phyloP scores from a whole-genome alignment of 495 filamentous ascomycete species.

The Lichina pygmaea region DNA sequence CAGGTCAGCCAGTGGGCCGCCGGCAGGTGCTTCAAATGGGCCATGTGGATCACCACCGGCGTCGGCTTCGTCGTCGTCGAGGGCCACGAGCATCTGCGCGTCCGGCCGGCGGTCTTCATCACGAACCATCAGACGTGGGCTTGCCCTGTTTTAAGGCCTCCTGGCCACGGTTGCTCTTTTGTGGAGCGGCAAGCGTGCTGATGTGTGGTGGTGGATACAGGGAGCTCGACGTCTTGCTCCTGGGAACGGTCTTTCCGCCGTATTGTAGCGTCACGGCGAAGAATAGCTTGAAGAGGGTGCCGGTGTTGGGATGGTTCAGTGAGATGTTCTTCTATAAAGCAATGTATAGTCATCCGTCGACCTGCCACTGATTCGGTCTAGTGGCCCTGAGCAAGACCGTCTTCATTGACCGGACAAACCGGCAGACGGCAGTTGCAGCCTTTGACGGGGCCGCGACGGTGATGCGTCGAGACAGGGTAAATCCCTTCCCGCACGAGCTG shows the following conservation, averaged over 20 bases:
- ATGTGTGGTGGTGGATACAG: neutral
- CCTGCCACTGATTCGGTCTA: slow-evolving; percentile 2
- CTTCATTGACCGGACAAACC: slow-evolving; percentile 80
- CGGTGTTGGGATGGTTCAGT: slow-evolving; percentile 87
- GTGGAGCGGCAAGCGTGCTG: neutral
- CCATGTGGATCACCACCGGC: slow-evolving; percentile 50
- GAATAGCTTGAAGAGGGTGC: slow-evolving; percentile 49
- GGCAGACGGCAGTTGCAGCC: slow-evolving; percentile 50
- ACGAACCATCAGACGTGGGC: slow-evolving; percentile 60
- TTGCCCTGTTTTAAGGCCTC: neutral
- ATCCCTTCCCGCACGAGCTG: slow-evolving; percentile 51
- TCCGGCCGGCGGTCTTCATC: slow-evolving; percentile 68
- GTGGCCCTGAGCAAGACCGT: slow-evolving; percentile 67
- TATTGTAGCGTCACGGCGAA: slow-evolving; percentile 91
- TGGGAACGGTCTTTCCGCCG: slow-evolving; percentile 64
- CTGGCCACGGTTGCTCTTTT: neutral
- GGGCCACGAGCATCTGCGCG: slow-evolving; percentile 32
- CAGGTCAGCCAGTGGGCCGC: slow-evolving; percentile 68
- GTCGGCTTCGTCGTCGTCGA: slow-evolving; percentile 52
- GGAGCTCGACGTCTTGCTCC: slow-evolving; percentile 80
- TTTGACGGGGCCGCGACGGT: slow-evolving; percentile 61
- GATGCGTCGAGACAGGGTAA: slow-evolving; percentile 41
- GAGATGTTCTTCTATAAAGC: slow-evolving; percentile 2
- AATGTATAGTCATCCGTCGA: neutral
- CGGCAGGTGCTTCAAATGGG: slow-evolving; percentile 53